Evolutionary conservation across 2,329 filamentous ascomycete genomes (phyloP), one percentile per base, ranked within the genome.

Genomic region (Apiospora hydei): DNA sequence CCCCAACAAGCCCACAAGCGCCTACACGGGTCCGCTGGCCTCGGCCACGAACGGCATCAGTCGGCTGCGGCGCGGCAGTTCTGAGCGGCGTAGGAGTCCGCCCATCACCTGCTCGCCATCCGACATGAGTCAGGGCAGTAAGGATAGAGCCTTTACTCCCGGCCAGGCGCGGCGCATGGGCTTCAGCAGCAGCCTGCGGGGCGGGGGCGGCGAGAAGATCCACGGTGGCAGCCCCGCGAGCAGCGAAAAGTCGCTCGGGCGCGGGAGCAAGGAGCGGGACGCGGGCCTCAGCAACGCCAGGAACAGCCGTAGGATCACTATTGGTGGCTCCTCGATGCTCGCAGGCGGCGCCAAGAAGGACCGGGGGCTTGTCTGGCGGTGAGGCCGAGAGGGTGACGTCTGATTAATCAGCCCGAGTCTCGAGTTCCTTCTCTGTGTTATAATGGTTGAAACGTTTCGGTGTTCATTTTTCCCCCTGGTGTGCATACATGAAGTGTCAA

Each of bases 141-240:
- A 76, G 71, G 81, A 78, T 34, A 80, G 82, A 72, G 78, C 81
- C 4, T 83, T 90, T 74, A 89, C 88, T 14, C 81, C 86, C 1
- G 88, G 87, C 2, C 88, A 90, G 77, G 88, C 88, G 30, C 81
- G 88, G 70, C 84, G 88, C 66, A 90, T 90, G 88, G 87, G 89
- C 75, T 79, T 90, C 72, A 84, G 85, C 47, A 83, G 83, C 18
- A 84, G 82, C 73, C 75, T 85, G 8, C 30, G 57, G 10, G 57
- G 72, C 78, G 53, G 53, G 7, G 53, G 53, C 30, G 34, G 72
- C 78, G 79, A 44, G 41, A 72, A 16, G 26, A 67, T 14, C 3
- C 30, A 61, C 3, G 21, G 69, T 26, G 70, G 74, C 66, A 77
- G 75, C 47, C 69, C 76, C 41, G 41, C 41, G 18, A 73, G 74